Conservation (phyloP, 2,329 filamentous ascomycete genomes). For the Sarocladiaceae sp. region DNA sequence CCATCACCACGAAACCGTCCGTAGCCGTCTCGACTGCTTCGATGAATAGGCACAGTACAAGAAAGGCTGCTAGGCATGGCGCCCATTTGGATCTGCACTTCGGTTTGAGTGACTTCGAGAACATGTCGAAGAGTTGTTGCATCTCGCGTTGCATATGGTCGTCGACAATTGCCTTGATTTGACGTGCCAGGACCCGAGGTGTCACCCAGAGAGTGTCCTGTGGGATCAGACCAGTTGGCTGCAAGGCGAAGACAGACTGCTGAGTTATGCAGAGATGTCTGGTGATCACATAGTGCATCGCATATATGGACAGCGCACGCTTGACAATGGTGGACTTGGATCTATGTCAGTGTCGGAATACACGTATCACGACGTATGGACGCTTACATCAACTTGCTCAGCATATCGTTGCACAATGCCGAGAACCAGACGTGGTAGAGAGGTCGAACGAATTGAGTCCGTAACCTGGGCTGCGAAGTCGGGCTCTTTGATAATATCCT, state of each 20-base stretch:
- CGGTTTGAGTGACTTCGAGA: constrained; percentile 47
- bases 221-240: constrained; percentile 35
- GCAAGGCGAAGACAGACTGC: constrained; percentile 34
- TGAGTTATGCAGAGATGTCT: constrained; percentile 47
- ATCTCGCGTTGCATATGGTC: constrained; percentile 47
- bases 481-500: constrained; percentile 41
- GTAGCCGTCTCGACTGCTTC: constrained; percentile 48
- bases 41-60: constrained; percentile 53
- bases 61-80: constrained; percentile 49
- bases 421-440: constrained; percentile 40
- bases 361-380: too few relatives aligned
- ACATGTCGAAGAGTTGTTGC: constrained; percentile 44
- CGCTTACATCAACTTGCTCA: constrained; percentile 35
- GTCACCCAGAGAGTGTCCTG: constrained; percentile 40
- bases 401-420: constrained; percentile 42
- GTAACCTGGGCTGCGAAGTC: constrained; percentile 45
- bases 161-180: constrained; percentile 51
- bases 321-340: constrained; percentile 42
- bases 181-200: constrained; percentile 47
- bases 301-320: constrained; percentile 47
- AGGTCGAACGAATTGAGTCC: constrained; percentile 36
- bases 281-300: constrained; percentile 51
- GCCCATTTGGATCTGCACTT: constrained; percentile 49
- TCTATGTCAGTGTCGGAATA: neutral
- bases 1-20: constrained; percentile 44